Conservation (phyloP, 192 early-diverging fungal genomes). For the Dissophora ornata region DNA sequence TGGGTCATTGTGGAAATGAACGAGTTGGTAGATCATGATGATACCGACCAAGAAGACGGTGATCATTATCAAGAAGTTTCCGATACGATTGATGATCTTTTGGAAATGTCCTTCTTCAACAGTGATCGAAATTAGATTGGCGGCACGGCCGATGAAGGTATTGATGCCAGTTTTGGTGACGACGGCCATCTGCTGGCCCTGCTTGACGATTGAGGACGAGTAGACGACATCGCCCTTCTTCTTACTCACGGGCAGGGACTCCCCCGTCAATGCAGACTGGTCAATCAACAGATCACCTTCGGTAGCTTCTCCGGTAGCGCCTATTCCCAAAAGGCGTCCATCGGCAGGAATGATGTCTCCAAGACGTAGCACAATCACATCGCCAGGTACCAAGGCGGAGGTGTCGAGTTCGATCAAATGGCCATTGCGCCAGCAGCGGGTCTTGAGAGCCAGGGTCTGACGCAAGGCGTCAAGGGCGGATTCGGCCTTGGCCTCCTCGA, state of each 20-base stretch:
- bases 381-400: conserved; percentile 86
- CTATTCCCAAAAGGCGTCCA: conserved; percentile 79
- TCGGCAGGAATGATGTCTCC: conserved; percentile 98
- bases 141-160: conserved; percentile 95
- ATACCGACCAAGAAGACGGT: conserved; percentile 80
- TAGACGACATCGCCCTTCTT: conserved; percentile 83
- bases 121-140: conserved; percentile 91
- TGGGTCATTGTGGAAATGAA: conserved; percentile 50
- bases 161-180: conserved; percentile 95
- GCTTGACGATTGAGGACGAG: conserved; percentile 94
- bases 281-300: conserved; percentile 88
- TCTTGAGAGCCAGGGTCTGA: conserved; percentile 92
- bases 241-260: conserved; percentile 90
- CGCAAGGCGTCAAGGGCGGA: conserved; percentile 93
- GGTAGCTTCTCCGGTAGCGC: conserved; percentile 77
- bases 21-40: conserved; percentile 79
- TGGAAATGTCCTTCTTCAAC: conserved; percentile 96
- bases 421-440: conserved; percentile 83
- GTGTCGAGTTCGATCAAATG: conserved; percentile 78
- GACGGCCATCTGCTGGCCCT: conserved; percentile 91
- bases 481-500: conserved; percentile 93
- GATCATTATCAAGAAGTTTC: conserved; percentile 91
- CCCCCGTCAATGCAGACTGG: conserved; percentile 93
- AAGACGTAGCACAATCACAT: conserved; percentile 89
- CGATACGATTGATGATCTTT: conserved; percentile 92